phyloP scores from a whole-genome alignment of 768 basidiomycete genomes.

The Amanita fuliginea region DNA sequence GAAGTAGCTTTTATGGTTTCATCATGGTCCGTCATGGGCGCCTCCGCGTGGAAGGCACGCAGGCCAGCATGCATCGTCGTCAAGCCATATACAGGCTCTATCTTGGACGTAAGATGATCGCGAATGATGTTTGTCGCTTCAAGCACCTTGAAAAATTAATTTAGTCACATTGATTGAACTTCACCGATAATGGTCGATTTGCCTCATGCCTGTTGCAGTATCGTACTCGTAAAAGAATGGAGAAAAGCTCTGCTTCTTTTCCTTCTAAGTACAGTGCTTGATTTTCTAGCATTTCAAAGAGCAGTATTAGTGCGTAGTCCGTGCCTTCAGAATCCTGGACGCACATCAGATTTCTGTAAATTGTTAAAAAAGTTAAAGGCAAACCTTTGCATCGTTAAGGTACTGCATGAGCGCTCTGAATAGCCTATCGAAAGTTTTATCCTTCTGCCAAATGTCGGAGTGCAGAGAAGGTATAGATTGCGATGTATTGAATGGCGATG shows the following conservation, averaged over 20 bases:
- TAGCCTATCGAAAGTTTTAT: conserved; percentile 58
- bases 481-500: conserved; percentile 43
- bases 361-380: conserved; percentile 6
- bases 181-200: conserved; percentile 14
- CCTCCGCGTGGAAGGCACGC: conserved; percentile 48
- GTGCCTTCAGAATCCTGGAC: conserved; percentile 52
- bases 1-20: conserved; percentile 50
- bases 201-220: conserved; percentile 67
- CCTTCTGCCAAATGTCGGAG: conserved; percentile 61
- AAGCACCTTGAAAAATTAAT: conserved; percentile 46
- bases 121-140: conserved; percentile 79
- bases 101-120: conserved; percentile 56
- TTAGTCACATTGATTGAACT: conserved; percentile 4
- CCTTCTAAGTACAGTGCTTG: conserved; percentile 69
- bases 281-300: conserved; percentile 78
- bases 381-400: conserved; percentile 54
- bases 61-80: conserved; percentile 73
- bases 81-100: conserved; percentile 78
- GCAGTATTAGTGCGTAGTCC: conserved; percentile 68
- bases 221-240: conserved; percentile 57
- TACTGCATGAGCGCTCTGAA: conserved; percentile 56
- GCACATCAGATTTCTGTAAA: background rate
- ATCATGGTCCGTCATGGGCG: conserved; percentile 29
- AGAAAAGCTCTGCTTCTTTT: conserved; percentile 67
- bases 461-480: conserved; percentile 32